phyloP scores from a whole-genome alignment of 2,329 filamentous ascomycete genomes.

The Penicillium sp. region DNA sequence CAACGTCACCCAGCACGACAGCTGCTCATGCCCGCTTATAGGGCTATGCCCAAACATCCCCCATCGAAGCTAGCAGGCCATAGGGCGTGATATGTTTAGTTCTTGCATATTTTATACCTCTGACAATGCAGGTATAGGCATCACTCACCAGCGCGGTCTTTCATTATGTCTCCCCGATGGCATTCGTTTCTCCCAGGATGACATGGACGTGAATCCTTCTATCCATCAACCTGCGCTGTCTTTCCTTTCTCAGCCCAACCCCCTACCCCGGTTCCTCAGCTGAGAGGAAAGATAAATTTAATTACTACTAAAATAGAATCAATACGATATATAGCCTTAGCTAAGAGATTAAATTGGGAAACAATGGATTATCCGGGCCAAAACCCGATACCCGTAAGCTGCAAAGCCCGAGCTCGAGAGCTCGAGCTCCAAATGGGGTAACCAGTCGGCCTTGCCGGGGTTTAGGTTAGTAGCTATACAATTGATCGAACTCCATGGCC shows the following conservation, averaged over 20 bases:
- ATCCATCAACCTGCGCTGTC: background rate
- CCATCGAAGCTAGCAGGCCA: background rate
- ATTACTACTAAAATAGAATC: background rate
- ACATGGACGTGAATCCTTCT: background rate
- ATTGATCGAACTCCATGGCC: background rate
- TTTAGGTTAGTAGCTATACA: background rate
- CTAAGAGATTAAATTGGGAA: background rate
- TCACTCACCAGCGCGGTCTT: background rate
- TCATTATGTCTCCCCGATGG: constrained; percentile 5
- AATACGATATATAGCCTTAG: background rate
- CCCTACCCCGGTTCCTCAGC: background rate
- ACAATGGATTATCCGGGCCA: background rate
- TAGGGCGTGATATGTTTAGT: background rate
- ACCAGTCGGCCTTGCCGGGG: constrained; percentile 4
- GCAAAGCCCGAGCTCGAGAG: constrained; percentile 4
- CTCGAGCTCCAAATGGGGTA: background rate
- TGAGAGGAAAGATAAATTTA: background rate
- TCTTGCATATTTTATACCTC: background rate
- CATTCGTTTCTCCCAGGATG: background rate
- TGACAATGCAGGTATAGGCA: background rate
- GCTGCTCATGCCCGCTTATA: background rate
- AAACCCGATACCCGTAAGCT: background rate
- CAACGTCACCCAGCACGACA: background rate
- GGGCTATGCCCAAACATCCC: background rate
- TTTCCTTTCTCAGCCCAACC: background rate